phyloP scores from a whole-genome alignment of 768 basidiomycete species.

The Hebeloma cylindrosporum region DNA sequence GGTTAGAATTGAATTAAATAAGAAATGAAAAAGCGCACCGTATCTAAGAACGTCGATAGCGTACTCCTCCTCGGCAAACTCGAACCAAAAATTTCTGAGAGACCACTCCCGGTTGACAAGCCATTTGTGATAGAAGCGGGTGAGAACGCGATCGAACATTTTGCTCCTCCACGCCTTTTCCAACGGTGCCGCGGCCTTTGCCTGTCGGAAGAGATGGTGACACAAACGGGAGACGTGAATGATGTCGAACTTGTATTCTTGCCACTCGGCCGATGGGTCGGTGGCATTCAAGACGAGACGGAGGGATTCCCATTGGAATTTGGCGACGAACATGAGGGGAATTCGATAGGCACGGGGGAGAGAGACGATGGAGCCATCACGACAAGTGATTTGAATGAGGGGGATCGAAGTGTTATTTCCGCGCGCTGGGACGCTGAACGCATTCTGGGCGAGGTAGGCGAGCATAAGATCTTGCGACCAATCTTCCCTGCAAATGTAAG shows the following conservation, averaged over 20 bases:
- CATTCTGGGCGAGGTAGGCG: conserved; percentile 31
- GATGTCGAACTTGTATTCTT: conserved; percentile 41
- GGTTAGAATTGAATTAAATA: neutral
- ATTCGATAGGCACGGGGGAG: conserved; percentile 42
- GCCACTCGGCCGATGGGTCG: conserved; percentile 39
- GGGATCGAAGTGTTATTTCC: conserved; percentile 13
- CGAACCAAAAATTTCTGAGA: conserved; percentile 37
- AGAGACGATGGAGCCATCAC: conserved; percentile 19
- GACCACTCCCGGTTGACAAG: conserved; percentile 39
- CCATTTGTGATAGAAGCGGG: conserved; percentile 44
- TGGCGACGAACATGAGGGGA: conserved; percentile 45
- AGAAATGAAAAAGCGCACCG: conserved; percentile 26
- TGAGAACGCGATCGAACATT: conserved; percentile 43
- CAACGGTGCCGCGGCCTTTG: too few species aligned
- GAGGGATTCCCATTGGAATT: conserved; percentile 44
- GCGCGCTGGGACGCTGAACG: conserved; percentile 38
- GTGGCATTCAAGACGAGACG: conserved; percentile 38
- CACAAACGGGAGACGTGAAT: conserved; percentile 43
- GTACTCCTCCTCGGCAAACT: conserved; percentile 45
- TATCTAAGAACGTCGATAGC: conserved; percentile 37
- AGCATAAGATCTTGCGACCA: conserved; percentile 37
- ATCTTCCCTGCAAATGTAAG: conserved; percentile 31
- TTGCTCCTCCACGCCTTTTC: conserved; percentile 38
- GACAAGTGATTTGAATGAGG: conserved; percentile 13
- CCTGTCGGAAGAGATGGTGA: conserved; percentile 33